Percentiles rank a stretch among this genome's conserved stretches.
phyloP scores from a whole-genome alignment of 805 yeast genomes.

The Hanseniaspora thailandica region DNA sequence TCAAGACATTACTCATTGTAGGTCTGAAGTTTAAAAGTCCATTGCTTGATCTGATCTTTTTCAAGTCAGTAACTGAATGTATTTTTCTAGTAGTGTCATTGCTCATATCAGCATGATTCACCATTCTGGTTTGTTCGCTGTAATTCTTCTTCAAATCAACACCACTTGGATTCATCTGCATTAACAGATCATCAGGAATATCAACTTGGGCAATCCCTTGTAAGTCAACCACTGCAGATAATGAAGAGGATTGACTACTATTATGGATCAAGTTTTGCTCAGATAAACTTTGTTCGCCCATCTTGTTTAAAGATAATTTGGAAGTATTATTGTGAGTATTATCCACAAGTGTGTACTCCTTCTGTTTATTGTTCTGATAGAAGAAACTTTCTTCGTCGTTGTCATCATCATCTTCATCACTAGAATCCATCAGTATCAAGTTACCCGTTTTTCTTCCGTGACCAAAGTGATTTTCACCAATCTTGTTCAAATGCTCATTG shows the following conservation, averaged over 20 bases:
- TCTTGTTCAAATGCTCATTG: slow-evolving; percentile 3
- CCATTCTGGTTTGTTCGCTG: not conserved
- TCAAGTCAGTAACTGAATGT: not conserved
- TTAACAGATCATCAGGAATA: slow-evolving; percentile 11
- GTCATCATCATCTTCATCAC: slow-evolving; percentile 9
- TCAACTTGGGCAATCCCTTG: slow-evolving; percentile 15
- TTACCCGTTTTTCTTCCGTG: slow-evolving; percentile 1
- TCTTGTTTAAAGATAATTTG: not conserved
- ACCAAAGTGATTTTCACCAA: not conserved
- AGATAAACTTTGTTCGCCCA: not conserved
- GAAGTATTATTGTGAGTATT: not conserved
- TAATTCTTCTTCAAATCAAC: not conserved
- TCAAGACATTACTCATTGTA: not conserved
- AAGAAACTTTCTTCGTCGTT: not conserved
- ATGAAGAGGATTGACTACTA: not conserved
- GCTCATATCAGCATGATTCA: not conserved
- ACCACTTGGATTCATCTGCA: slow-evolving; percentile 4
- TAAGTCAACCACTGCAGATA: slow-evolving; percentile 9
- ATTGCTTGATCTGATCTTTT: not conserved
- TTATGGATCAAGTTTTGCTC: not conserved
- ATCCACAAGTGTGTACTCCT: not conserved
- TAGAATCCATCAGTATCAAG: slow-evolving; percentile 1
- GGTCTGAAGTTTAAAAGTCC: not conserved
- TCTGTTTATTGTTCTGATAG: not conserved
- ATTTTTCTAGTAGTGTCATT: not conserved